phyloP scores from a whole-genome alignment of 495 filamentous ascomycete species.

The Parachaetomium inaequale region DNA sequence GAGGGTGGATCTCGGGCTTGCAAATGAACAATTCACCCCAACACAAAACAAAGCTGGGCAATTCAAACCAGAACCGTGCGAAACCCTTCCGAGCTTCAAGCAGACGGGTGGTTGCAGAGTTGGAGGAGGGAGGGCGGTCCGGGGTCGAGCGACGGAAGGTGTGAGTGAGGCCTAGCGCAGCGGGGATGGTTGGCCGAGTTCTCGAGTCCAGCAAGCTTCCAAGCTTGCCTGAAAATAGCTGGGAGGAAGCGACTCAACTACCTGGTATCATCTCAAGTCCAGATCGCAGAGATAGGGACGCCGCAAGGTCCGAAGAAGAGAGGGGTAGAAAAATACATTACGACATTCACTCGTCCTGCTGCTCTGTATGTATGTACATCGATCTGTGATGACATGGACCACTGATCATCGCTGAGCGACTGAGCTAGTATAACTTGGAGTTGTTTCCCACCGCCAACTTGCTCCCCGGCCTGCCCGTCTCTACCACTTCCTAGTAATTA shows the following conservation, averaged over 20 bases:
- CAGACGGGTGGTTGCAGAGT: background rate
- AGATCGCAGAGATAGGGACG: background rate
- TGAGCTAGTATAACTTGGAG: background rate
- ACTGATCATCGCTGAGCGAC: conserved; percentile 1
- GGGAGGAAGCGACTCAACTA: too few species aligned
- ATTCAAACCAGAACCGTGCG: background rate
- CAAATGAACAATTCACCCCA: conserved; percentile 14
- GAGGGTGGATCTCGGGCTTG: conserved; percentile 2
- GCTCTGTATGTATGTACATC: background rate
- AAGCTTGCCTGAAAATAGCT: background rate
- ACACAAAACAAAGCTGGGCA: background rate
- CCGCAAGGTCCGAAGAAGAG: background rate
- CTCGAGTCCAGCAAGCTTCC: too few species aligned
- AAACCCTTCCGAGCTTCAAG: background rate
- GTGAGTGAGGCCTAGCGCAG: background rate
- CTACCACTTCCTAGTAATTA: background rate
- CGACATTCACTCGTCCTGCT: background rate
- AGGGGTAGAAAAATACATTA: conserved; percentile 3
- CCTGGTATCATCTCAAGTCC: too few species aligned
- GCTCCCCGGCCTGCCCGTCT: background rate
- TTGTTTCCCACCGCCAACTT: background rate
- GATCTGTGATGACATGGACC: conserved; percentile 8
- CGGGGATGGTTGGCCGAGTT: background rate
- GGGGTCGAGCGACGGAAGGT: background rate
- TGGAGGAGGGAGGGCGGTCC: background rate